Base-by-base conservation (phyloP, 805 yeast species). In the Teunomyces kruisii region DNA sequence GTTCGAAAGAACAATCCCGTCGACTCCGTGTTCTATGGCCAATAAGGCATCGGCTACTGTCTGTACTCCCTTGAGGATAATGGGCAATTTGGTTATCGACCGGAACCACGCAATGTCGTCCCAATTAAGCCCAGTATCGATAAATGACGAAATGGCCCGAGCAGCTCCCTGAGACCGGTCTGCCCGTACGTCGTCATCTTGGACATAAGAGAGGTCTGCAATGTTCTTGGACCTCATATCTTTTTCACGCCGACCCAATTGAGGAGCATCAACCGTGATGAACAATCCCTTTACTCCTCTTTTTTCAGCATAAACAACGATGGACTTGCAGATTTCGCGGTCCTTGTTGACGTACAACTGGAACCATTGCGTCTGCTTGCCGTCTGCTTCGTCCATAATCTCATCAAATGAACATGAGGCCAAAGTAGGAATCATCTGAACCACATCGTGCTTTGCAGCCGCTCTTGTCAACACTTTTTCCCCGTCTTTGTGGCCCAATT, bases 361-460 rank as follows among this genome's bases (percentile, higher is more conserved):
- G 47, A 70, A 66, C 76, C 79, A 75, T 43, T 75, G 78, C 13
- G 68, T 61, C 45, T 67, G 73, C 32, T 74, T 74, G 10, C 78
- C 80, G 1, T 66, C 67, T 26, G 85, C 83, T 4, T 84, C 87
- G 46, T 79, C 88, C 3, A 84, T 80, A 49, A 90, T 86, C 61
- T 90, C 97, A 54, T 89, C 94, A 51, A 88, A 76, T 2, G 96
- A 82, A 61, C 90, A 88, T 5, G 96, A 86, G 1, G 97, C 92
- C 55, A 89, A 73, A 1, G 96, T 91, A 4, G 97, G 91, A 46
- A 91, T 84, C 98, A 91, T 91, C 65, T 91, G 97, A 45, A 86
- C 81, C 27, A 83, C 55, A 13, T 58, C 80, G 45, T 86, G 85
- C 45, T 76, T 74, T 32, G 81, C 88, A 24, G 95, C 86, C n/a